A percentile compares a stretch with the other conserved stretches of the same genome.
Evolutionary conservation across 495 filamentous ascomycete species (phyloP).

Genomic region (Penicillium flavigenum): DNA sequence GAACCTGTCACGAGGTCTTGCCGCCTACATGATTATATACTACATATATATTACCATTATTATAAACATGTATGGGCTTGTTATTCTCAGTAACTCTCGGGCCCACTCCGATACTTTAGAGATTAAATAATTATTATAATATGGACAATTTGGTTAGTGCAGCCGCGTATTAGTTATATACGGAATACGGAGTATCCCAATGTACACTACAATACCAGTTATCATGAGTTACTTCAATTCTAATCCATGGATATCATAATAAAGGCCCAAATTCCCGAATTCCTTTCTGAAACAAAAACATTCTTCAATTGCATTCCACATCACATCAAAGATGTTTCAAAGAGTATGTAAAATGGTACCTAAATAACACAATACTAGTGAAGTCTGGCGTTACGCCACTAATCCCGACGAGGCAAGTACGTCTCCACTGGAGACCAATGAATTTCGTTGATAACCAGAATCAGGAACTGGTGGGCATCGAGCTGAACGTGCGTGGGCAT

Average conservation of each 20-base stretch:
- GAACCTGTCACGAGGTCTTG: constrained; percentile 9
- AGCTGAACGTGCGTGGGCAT: constrained; percentile 23
- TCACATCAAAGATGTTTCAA: background rate
- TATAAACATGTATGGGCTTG: background rate
- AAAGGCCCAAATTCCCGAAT: background rate
- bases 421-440: constrained; percentile 14
- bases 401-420: constrained; percentile 12
- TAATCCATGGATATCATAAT: too few species aligned
- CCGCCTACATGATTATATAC: background rate
- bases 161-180: background rate
- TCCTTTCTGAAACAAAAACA: background rate
- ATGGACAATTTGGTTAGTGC: background rate
- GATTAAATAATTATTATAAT: background rate
- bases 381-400: constrained; percentile 15
- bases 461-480: constrained; percentile 24
- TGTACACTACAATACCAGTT: background rate
- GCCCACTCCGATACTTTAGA: constrained; percentile 6
- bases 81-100: constrained; percentile 7
- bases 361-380: constrained; percentile 9
- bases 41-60: background rate
- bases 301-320: constrained; percentile 1
- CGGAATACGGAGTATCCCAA: background rate
- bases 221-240: background rate
- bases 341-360: background rate
- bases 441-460: constrained; percentile 9